Percentiles rank a stretch among this genome's conserved stretches.
Evolutionary conservation across 305 asterid genomes (phyloP).

Genomic region (Fraxinus sp.): DNA sequence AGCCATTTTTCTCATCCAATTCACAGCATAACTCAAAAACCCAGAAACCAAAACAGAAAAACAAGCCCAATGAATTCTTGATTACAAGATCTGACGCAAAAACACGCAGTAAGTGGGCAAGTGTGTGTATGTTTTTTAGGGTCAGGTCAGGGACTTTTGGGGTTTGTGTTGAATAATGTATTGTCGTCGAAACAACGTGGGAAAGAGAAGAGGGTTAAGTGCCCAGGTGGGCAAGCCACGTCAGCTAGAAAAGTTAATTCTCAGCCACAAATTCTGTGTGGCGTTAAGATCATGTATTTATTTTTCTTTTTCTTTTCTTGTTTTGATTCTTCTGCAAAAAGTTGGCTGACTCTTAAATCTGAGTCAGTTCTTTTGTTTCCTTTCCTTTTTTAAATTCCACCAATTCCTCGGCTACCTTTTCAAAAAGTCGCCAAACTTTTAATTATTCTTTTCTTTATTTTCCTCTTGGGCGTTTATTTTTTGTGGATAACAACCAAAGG

Average conservation of each 20-base stretch:
- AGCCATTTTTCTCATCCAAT: conserved; percentile 31
- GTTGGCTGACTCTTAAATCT: conserved; percentile 43
- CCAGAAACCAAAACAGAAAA: conserved; percentile 12
- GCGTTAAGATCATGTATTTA: conserved; percentile 47
- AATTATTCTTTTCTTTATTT: neutral
- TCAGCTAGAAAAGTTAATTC: conserved; percentile 38
- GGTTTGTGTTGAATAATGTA: neutral
- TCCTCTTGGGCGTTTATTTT: conserved; percentile 1
- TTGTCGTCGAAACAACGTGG: conserved; percentile 26
- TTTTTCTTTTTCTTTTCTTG: conserved; percentile 27
- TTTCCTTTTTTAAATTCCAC: neutral
- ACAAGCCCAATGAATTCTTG: conserved; percentile 8
- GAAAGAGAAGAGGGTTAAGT: conserved; percentile 14
- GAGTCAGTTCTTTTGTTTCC: conserved; percentile 45
- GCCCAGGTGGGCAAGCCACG: conserved; percentile 47
- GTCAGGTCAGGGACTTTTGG: neutral
- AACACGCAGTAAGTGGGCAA: conserved; percentile 22
- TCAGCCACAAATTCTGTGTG: conserved; percentile 80
- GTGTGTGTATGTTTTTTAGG: conserved; percentile 16
- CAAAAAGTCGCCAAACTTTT: conserved; percentile 41
- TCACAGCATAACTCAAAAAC: conserved; percentile 6
- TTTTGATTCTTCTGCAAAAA: conserved; percentile 44
- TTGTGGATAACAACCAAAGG: conserved; percentile 37
- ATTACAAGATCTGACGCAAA: conserved; percentile 27
- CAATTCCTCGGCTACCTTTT: conserved; percentile 30